Evolutionary conservation across 1,139 yeast species (phyloP).

Genomic region (Saccharomyces uvarum): DNA sequence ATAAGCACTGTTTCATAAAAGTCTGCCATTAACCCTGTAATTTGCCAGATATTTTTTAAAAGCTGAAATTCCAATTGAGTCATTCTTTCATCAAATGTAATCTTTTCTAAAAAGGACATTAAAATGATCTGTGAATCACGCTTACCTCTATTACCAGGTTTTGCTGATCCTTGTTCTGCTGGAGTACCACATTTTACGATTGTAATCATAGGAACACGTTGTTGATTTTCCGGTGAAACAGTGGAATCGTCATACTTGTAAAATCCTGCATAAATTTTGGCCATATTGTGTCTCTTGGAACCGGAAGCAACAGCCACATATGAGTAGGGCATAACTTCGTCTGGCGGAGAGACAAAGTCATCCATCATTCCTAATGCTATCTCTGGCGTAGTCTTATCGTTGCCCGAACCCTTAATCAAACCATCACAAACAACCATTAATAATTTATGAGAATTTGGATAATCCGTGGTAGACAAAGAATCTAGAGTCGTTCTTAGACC

Average conservation of each 20-base stretch:
- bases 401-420: constrained; percentile 86
- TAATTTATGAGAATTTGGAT: constrained; percentile 88
- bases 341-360: constrained; percentile 64
- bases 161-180: constrained; percentile 65
- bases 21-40: constrained; percentile 84
- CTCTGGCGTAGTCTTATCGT: constrained; percentile 79
- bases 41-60: constrained; percentile 68
- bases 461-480: constrained; percentile 85
- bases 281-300: constrained; percentile 90
- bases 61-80: constrained; percentile 84
- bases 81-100: constrained; percentile 95
- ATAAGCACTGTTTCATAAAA: constrained; percentile 77
- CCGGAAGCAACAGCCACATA: constrained; percentile 95
- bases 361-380: constrained; percentile 81
- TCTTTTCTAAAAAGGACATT: constrained; percentile 86
- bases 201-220: constrained; percentile 74
- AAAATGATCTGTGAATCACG: constrained; percentile 92
- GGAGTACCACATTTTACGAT: constrained; percentile 93
- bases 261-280: constrained; percentile 88
- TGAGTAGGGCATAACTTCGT: constrained; percentile 69
- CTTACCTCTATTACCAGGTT: constrained; percentile 97
- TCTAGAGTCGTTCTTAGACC: constrained; percentile 85
- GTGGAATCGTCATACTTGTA: constrained; percentile 72
- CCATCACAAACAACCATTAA: constrained; percentile 88
- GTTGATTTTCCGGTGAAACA: constrained; percentile 74